Percentiles rank a stretch among this genome's conserved stretches.
Conservation (phyloP, 805 yeast genomes). For the Ogataea pilisensis region DNA sequence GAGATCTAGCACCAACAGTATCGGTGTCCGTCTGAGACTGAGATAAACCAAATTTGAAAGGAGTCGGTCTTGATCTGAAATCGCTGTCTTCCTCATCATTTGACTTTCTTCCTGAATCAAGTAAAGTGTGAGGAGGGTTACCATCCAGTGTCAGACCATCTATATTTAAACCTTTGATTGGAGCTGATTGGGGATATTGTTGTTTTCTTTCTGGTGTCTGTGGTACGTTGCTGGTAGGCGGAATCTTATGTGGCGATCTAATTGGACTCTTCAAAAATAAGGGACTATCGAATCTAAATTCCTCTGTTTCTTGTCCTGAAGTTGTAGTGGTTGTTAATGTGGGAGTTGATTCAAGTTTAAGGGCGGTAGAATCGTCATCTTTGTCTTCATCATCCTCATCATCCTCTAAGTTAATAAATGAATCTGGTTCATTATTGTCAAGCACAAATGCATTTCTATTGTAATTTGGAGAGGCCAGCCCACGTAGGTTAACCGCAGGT, state of each 20-base stretch:
- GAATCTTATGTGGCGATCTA: slow-evolving; percentile 11
- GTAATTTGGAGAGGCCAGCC: slow-evolving; percentile 13
- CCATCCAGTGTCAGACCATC: slow-evolving; percentile 12
- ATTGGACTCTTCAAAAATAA: slow-evolving; percentile 10
- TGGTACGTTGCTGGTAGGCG: slow-evolving; percentile 13
- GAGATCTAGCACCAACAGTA: not conserved
- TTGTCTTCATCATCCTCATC: slow-evolving; percentile 7
- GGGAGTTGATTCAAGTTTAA: too few relatives aligned
- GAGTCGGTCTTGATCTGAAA: slow-evolving; percentile 9
- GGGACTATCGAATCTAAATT: slow-evolving; percentile 2
- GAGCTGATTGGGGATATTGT: not conserved
- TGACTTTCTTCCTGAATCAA: not conserved
- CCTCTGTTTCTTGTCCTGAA: not conserved
- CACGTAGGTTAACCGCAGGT: slow-evolving; percentile 9
- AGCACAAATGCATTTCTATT: slow-evolving; percentile 22
- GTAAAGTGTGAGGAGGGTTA: slow-evolving; percentile 3
- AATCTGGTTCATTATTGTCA: slow-evolving; percentile 17
- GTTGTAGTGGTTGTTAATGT: not conserved
- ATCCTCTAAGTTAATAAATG: slow-evolving; percentile 17
- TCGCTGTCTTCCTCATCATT: slow-evolving; percentile 10
- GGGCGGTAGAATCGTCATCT: too few relatives aligned
- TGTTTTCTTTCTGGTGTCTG: slow-evolving; percentile 15
- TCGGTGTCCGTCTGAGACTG: not conserved
- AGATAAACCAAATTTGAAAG: slow-evolving; percentile 17
- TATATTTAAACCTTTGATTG: slow-evolving; percentile 22